Evolutionary conservation across 129 eudicot species (phyloP), one percentile per base, ranked within the genome.

Genomic region (Scalesia atractyloides): DNA sequence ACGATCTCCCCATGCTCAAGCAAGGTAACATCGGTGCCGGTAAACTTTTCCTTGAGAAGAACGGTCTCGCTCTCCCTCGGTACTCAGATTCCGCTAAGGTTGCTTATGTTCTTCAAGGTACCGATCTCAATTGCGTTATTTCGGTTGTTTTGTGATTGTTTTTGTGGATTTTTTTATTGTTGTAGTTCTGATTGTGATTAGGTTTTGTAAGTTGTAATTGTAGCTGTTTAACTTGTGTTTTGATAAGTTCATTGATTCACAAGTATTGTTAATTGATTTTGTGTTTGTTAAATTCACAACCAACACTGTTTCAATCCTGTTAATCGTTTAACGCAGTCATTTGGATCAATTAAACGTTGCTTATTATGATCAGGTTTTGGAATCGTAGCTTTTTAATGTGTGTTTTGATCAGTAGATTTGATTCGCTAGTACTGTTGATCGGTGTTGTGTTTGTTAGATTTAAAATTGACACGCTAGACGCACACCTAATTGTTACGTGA

Each of bases 41-140:
- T 15, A 91, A 91, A 39, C 86, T 91, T 57, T 74, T 82, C 9
- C 92, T 91, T 1, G 59, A 60, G 82, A 88, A 91, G 72, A 43
- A 75, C 37, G 97, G 97, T 1, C 78, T 91, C 43, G 97, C 95
- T 37, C 79, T 88, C 5, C 97, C 97, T 15, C 72, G 80, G 4
- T 87, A 87, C 66, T 90, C 94, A 9, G 96, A 90, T 81, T 90
- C 94, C 17, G 84, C 93, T 57, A 90, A 84, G 82, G 86, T 90
- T 54, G 97, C 95, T 46, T 87, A 87, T 58, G 95, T 91, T 84
- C 95, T 91, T 80, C 89, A 91, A 80, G 97, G 97, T 90, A 81
- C 39, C 8, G 9, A 11, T 66, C 14, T 77, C 13, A 24, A 66
- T 63, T 19, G 16, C 11, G 3, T 8, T 5, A 11, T 53, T n/a